These are phyloP conservation scores for Yamadazyma kitorensis DNA, from an alignment of 805 yeast genomes.

Conservation along the genomic window DNA sequence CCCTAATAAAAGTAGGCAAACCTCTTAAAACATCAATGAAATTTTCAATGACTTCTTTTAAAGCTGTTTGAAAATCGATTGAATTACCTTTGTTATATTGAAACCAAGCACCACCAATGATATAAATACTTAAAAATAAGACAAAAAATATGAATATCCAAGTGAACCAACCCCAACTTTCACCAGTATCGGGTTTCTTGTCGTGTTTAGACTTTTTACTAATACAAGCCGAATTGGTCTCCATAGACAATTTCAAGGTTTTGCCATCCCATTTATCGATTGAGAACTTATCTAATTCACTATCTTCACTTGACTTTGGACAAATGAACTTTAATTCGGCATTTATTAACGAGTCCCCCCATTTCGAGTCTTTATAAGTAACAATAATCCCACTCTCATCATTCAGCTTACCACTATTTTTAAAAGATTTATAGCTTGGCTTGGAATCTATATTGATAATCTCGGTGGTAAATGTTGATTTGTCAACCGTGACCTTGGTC, in stretches of 20 bases:
- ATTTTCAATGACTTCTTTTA: slow-evolving; percentile 71
- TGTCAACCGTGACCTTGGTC: slow-evolving; percentile 53
- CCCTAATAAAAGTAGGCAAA: slow-evolving; percentile 64
- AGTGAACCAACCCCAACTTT: slow-evolving; percentile 78
- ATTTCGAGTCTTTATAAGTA: slow-evolving; percentile 50
- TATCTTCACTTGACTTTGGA: slow-evolving; percentile 21
- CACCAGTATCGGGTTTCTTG: slow-evolving; percentile 33
- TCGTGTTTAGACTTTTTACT: slow-evolving; percentile 22
- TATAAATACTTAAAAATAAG: slow-evolving; percentile 65
- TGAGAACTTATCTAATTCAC: slow-evolving; percentile 19
- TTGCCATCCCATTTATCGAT: slow-evolving; percentile 38
- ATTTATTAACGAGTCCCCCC: slow-evolving; percentile 63
- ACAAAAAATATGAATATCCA: slow-evolving; percentile 78
- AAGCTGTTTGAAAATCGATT: slow-evolving; percentile 69
- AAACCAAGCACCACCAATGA: slow-evolving; percentile 72
- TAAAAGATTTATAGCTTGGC: slow-evolving; percentile 25
- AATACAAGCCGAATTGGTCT: slow-evolving; percentile 41
- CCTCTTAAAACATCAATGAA: slow-evolving; percentile 54
- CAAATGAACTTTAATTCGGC: slow-evolving; percentile 52
- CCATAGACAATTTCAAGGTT: slow-evolving; percentile 24
- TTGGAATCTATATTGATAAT: slow-evolving; percentile 55
- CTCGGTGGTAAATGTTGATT: slow-evolving; percentile 49
- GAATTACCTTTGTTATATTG: slow-evolving; percentile 69
- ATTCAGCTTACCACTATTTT: slow-evolving; percentile 20
- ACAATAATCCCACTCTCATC: slow-evolving; percentile 35